Evolutionary conservation across 2,329 filamentous ascomycete species (phyloP).

Genomic region (Diaporthe aspalathi): DNA sequence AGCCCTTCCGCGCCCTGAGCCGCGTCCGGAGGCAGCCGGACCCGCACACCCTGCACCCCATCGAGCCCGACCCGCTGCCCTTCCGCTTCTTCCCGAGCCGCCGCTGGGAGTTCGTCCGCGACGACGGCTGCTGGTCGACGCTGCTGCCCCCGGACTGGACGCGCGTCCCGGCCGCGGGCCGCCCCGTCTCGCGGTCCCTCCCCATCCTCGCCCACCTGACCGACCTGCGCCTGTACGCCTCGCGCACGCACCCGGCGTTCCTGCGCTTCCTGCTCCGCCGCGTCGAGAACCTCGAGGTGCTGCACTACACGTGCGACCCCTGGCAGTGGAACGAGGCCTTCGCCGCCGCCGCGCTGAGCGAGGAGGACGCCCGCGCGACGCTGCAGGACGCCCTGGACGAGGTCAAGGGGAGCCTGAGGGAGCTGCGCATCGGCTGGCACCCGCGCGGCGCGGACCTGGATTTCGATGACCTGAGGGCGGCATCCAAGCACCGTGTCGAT

Average conservation of each 20-base stretch:
- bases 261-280: not conserved
- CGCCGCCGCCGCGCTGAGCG: rapidly evolving
- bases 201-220: not conserved
- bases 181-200: not conserved
- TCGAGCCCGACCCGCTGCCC: not conserved
- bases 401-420: not conserved
- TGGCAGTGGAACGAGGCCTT: not conserved
- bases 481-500: not conserved
- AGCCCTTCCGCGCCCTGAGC: conserved; percentile 78
- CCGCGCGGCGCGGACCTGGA: not conserved
- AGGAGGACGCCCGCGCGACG: not conserved
- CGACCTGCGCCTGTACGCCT: not conserved
- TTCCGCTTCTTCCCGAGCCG: too few relatives aligned
- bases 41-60: not conserved
- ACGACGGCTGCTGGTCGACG: not conserved
- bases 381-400: not conserved
- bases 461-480: not conserved
- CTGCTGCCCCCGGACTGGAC: not conserved
- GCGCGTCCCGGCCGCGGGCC: too few relatives aligned
- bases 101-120: not conserved
- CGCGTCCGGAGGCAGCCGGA: conserved; percentile 45
- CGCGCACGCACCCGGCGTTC: not conserved
- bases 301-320: not conserved
- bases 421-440: not conserved
- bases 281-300: not conserved